phyloP scores from a whole-genome alignment of 2,329 filamentous ascomycete genomes.

The Ambrosiella beaveri region DNA sequence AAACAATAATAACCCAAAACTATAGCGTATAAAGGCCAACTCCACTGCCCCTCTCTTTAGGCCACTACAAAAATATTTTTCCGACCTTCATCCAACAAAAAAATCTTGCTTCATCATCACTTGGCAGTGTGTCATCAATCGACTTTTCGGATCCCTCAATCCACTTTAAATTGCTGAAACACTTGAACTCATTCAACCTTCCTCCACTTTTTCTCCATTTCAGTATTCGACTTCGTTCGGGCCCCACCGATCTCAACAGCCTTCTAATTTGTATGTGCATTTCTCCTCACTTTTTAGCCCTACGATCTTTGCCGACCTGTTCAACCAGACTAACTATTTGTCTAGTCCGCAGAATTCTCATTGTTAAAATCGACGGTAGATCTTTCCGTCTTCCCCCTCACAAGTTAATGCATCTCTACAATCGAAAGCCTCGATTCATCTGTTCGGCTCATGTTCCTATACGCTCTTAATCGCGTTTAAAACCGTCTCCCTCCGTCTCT shows the following conservation, averaged over 20 bases:
- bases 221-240: slow-evolving; percentile 5
- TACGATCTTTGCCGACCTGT: slow-evolving; percentile 60
- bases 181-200: not conserved
- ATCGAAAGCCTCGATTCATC: slow-evolving; percentile 33
- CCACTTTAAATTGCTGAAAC: slow-evolving; percentile 2
- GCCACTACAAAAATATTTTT: slow-evolving; percentile 11
- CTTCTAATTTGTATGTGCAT: slow-evolving; percentile 57
- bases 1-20: not conserved
- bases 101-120: slow-evolving; percentile 11
- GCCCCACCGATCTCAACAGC: slow-evolving; percentile 6
- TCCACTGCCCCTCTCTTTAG: not conserved
- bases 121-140: slow-evolving; percentile 3
- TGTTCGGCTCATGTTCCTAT: slow-evolving; percentile 19
- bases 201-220: not conserved
- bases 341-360: slow-evolving; percentile 12
- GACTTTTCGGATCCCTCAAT: slow-evolving; percentile 7
- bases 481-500: slow-evolving; percentile 18
- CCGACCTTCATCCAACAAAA: not conserved
- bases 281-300: slow-evolving; percentile 47
- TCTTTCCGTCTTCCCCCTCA: slow-evolving; percentile 32
- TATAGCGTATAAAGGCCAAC: not conserved
- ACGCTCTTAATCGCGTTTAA: slow-evolving; percentile 13
- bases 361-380: slow-evolving; percentile 66
- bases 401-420: slow-evolving; percentile 33
- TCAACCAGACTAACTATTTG: slow-evolving; percentile 23